A percentile compares a stretch with the other conserved stretches of the same genome.
Evolutionary conservation across 2,329 filamentous ascomycete genomes (phyloP).

Genomic region (Myriangium duriaei): DNA sequence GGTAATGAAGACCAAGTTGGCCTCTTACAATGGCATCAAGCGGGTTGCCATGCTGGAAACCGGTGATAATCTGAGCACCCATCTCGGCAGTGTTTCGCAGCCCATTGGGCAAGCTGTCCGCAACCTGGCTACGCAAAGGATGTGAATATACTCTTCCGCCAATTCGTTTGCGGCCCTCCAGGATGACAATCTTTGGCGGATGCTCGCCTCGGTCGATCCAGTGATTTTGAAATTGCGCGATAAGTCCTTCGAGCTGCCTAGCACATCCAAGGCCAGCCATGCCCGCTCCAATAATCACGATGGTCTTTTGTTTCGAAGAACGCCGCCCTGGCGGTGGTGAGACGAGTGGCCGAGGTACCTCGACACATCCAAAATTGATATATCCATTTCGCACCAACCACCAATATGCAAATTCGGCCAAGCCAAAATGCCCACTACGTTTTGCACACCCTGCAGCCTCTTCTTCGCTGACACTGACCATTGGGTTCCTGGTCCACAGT

Average conservation of each 20-base stretch:
- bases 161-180: constrained; percentile 78
- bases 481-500: constrained; percentile 77
- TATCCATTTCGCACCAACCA: constrained; percentile 87
- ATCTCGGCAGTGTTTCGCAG: constrained; percentile 77
- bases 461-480: constrained; percentile 65
- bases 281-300: constrained; percentile 85
- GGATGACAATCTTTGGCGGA: constrained; percentile 60
- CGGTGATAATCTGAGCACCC: constrained; percentile 96
- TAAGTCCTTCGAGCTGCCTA: constrained; percentile 76
- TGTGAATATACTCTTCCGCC: constrained; percentile 91
- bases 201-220: constrained; percentile 54
- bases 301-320: constrained; percentile 50
- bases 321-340: constrained; percentile 24
- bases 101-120: constrained; percentile 37
- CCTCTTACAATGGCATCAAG: constrained; percentile 82
- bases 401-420: constrained; percentile 78
- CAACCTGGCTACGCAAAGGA: constrained; percentile 48
- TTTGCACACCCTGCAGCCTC: constrained; percentile 85
- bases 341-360: constrained; percentile 42
- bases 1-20: constrained; percentile 77
- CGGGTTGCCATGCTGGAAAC: constrained; percentile 90
- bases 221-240: constrained; percentile 61
- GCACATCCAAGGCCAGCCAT: constrained; percentile 88
- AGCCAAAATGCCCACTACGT: constrained; percentile 76
- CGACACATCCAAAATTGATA: constrained; percentile 90